Percentiles rank a stretch among this genome's conserved stretches.
Conservation (phyloP, 257 asterid genomes). For the Catharanthus roseus region DNA sequence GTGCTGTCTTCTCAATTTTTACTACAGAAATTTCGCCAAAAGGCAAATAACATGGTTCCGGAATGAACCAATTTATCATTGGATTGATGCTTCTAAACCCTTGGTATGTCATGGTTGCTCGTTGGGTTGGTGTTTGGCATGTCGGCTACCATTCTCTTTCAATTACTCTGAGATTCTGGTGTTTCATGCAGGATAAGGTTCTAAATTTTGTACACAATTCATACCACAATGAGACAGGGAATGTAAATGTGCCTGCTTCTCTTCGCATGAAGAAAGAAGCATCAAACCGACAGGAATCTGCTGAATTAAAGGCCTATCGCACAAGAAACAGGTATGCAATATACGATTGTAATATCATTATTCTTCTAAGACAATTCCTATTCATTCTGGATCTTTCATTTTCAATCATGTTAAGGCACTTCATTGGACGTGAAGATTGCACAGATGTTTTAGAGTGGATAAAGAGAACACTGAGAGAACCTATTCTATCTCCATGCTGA, state of each 20-base stretch:
- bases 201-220: constrained; percentile 61
- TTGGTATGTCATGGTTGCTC: constrained; percentile 43
- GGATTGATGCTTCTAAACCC: constrained; percentile 93
- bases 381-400: neutral
- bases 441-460: constrained; percentile 66
- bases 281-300: constrained; percentile 39
- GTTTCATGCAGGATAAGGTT: constrained; percentile 57
- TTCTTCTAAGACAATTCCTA: neutral
- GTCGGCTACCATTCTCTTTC: neutral
- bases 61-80: constrained; percentile 85
- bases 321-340: constrained; percentile 59
- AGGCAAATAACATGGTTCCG: constrained; percentile 97
- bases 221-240: constrained; percentile 44
- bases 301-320: constrained; percentile 60
- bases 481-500: constrained; percentile 49
- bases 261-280: constrained; percentile 71
- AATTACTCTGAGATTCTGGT: constrained; percentile 8
- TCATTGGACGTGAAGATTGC: constrained; percentile 53
- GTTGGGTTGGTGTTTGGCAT: neutral
- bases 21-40: constrained; percentile 84
- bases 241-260: constrained; percentile 51
- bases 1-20: constrained; percentile 5
- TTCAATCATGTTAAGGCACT: constrained; percentile 49
- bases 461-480: constrained; percentile 71
- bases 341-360: neutral